Conservation (phyloP, 2,329 filamentous ascomycete genomes). For the Beauveria pseudobassiana region DNA sequence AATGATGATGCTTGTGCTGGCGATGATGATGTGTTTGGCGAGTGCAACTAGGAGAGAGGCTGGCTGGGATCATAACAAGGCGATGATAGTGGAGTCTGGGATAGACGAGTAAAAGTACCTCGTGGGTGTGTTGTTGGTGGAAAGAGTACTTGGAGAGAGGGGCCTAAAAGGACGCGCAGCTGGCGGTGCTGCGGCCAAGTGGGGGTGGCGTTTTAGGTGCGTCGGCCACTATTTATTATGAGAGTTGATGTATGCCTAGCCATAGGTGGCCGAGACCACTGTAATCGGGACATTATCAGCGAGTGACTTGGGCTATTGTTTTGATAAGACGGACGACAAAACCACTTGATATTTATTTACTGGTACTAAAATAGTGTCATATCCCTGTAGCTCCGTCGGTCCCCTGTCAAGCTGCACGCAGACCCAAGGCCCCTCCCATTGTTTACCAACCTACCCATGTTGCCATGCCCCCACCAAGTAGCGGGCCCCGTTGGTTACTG, state of each 20-base stretch:
- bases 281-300: neutral
- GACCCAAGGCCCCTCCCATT: neutral
- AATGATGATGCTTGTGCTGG: neutral
- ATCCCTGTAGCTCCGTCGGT: neutral
- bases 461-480: neutral
- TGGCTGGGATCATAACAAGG: constrained; percentile 1
- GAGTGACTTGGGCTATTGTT: neutral
- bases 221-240: neutral
- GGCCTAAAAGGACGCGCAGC: neutral
- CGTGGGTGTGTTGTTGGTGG: neutral
- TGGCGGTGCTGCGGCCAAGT: neutral
- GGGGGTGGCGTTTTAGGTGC: neutral
- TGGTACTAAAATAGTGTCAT: neutral
- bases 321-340: neutral
- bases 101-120: neutral
- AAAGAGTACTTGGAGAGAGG: neutral
- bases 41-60: neutral
- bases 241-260: neutral
- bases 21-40: neutral
- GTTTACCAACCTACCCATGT: neutral
- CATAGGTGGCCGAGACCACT: neutral
- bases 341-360: neutral
- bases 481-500: constrained; percentile 13
- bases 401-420: neutral
- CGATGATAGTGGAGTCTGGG: constrained; percentile 1